These are phyloP conservation scores for Talaromyces albobiverticillius DNA, from an alignment of 2,329 filamentous ascomycete genomes.

Conservation along the genomic window DNA sequence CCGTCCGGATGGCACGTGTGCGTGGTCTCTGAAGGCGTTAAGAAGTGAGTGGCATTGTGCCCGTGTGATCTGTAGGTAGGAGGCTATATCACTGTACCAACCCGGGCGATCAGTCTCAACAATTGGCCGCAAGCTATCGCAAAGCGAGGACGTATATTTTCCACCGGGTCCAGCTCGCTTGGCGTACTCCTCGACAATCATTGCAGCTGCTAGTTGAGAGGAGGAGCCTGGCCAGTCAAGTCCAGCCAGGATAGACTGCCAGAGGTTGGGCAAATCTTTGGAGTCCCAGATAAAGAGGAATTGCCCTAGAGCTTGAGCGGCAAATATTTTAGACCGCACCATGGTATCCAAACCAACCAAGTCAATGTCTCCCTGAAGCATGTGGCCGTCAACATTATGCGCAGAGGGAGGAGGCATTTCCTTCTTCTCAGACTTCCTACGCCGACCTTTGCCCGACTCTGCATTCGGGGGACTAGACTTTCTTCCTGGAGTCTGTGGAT, in stretches of 20 bases:
- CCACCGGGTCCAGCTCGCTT: conserved; percentile 44
- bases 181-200: conserved; percentile 86
- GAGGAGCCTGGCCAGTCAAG: conserved; percentile 75
- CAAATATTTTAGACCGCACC: conserved; percentile 83
- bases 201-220: conserved; percentile 77
- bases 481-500: conserved; percentile 26
- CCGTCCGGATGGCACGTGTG: conserved; percentile 71
- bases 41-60: conserved; percentile 88
- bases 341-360: conserved; percentile 86
- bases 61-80: conserved; percentile 81
- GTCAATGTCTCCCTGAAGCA: conserved; percentile 96
- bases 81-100: conserved; percentile 86
- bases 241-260: conserved; percentile 66
- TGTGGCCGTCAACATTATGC: conserved; percentile 95
- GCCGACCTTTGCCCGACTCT: conserved; percentile 66
- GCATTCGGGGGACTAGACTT: conserved; percentile 41
- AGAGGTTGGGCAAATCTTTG: conserved; percentile 47
- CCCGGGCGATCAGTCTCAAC: conserved; percentile 77
- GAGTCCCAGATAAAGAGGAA: conserved; percentile 75
- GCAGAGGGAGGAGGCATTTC: conserved; percentile 68
- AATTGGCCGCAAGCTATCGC: conserved; percentile 65
- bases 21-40: conserved; percentile 87
- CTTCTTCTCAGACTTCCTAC: conserved; percentile 79
- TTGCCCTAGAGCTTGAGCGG: conserved; percentile 80
- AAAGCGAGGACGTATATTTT: conserved; percentile 39